phyloP scores from a whole-genome alignment of 441 rosid species.

The Manihot esculenta region DNA sequence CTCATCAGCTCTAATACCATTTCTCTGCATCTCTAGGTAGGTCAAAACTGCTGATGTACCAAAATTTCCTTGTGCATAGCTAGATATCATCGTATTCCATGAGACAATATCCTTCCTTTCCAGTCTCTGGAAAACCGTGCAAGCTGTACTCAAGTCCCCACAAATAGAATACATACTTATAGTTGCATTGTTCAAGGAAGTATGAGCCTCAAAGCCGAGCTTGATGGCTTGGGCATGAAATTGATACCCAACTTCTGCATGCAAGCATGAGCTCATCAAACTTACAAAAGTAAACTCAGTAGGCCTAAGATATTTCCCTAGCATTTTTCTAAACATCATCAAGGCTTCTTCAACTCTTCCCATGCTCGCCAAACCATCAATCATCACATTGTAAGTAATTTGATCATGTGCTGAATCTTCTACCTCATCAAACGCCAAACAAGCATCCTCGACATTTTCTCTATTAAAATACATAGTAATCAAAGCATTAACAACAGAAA shows the following conservation, averaged over 20 bases:
- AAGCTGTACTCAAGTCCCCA: conserved; percentile 49
- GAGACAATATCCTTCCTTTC: conserved; percentile 51
- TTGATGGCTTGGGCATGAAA: conserved; percentile 51
- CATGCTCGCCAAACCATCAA: conserved; percentile 51
- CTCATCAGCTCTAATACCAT: conserved; percentile 53
- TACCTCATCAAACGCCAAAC: conserved; percentile 49
- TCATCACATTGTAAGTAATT: conserved; percentile 69
- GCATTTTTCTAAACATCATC: conserved; percentile 46
- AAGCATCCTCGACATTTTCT: conserved; percentile 36
- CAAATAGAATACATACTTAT: conserved; percentile 51
- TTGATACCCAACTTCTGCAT: conserved; percentile 45
- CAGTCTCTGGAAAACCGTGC: conserved; percentile 45
- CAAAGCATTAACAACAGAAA: conserved; percentile 61
- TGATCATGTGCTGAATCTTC: conserved; percentile 41
- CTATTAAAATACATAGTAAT: conserved; percentile 65
- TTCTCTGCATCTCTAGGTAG: conserved; percentile 43
- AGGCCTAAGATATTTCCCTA: conserved; percentile 48
- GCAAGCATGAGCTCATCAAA: conserved; percentile 50
- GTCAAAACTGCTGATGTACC: conserved; percentile 40
- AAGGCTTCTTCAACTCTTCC: conserved; percentile 44
- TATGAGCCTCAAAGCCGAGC: conserved; percentile 50
- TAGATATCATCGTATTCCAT: conserved; percentile 81
- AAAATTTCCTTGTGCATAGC: conserved; percentile 47
- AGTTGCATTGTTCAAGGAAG: conserved; percentile 57
- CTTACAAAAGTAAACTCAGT: conserved; percentile 59